phyloP scores from a whole-genome alignment of 2,329 filamentous ascomycete species.

The Pyrenochaeta sp. region DNA sequence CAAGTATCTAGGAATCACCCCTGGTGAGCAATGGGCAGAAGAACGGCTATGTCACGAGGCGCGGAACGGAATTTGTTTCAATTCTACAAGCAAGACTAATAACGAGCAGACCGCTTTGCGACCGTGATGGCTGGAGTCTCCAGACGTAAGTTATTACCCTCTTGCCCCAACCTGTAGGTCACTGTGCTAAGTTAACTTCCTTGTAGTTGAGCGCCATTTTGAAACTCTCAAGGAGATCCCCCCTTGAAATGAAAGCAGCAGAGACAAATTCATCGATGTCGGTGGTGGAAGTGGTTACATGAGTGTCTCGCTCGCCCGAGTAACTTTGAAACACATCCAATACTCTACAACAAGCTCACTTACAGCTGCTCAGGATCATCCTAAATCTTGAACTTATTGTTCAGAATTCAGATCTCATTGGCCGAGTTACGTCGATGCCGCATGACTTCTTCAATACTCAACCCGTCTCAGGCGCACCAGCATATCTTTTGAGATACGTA shows the following conservation, averaged over 20 bases:
- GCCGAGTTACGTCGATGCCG: slow-evolving; percentile 22
- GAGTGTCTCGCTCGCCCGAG: slow-evolving; percentile 22
- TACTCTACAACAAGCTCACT: not conserved
- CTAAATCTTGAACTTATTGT: slow-evolving; percentile 22
- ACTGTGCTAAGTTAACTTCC: slow-evolving; percentile 23
- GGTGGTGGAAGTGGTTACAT: slow-evolving; percentile 36
- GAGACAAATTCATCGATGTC: slow-evolving; percentile 37
- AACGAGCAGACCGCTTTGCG: slow-evolving; percentile 32
- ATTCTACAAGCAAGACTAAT: slow-evolving; percentile 34
- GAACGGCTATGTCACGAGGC: slow-evolving; percentile 27
- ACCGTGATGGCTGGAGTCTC: slow-evolving; percentile 36
- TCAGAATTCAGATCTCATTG: slow-evolving; percentile 24
- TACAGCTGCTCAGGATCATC: slow-evolving; percentile 6
- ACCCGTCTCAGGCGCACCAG: slow-evolving; percentile 30
- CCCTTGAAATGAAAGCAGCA: slow-evolving; percentile 28
- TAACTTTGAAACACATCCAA: slow-evolving; percentile 12
- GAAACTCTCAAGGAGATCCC: slow-evolving; percentile 31
- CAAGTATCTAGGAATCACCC: slow-evolving; percentile 13
- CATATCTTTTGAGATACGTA: slow-evolving; percentile 50
- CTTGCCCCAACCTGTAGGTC: not conserved
- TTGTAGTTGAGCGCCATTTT: no score
- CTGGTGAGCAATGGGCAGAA: slow-evolving; percentile 4
- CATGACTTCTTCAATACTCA: slow-evolving; percentile 30
- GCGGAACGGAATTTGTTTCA: slow-evolving; percentile 31
- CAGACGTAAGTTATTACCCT: slow-evolving; percentile 11